Base-by-base conservation (phyloP, 208 protist species). In the Trypanosoma mega region DNA sequence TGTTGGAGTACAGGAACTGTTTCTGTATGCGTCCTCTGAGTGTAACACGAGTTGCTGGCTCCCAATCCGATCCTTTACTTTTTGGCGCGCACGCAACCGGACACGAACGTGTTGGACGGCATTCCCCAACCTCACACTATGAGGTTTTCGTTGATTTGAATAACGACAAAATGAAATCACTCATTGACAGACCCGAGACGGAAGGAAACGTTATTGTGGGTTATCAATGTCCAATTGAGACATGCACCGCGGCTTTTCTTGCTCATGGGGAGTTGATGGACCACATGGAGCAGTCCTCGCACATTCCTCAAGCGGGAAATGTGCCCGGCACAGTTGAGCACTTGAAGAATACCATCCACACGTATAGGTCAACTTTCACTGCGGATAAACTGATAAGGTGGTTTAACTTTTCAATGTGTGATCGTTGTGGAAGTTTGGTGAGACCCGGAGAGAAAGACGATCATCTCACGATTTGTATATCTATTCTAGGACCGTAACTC, bases 241-340 rank as follows among this genome's bases (percentile, higher is more conserved):
- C 33, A 36, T 92, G 85, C 59, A 57, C 65, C 14, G 34, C 53
- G 18, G 64, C 86, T 20, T 92, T 89, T 39, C 58, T 85, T 5
- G 63, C 76, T 41, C 85, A 87, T 33, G 85, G 81, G 9, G 80
- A 83, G 33, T 61, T 92, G 8, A 55, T 77, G 0, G 63, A 70
- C 12, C 85, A 92, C 52, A 55, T 92, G 39, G 53, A 80, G 24
- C 9, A 48, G 2, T 59, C 67, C 0, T 44, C 67, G 2, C 81
- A 89, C 51, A 61, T n/a, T 26, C 49, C 59, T 39, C 14, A n/a
- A 12, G 6, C 9, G 33, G 12, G 2, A n/a, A 34, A 34, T 39
- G 37, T 18, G 69, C n/a, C n/a, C n/a, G n/a, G n/a, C n/a, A n/a
- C n/a, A n/a, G n/a, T n/a, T n/a, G n/a, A n/a, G n/a, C n/a, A n/a